Percentiles rank a stretch among this genome's conserved stretches.
Evolutionary conservation across 192 early-diverging fungal species (phyloP).

Genomic region (Backusella morwellensis): DNA sequence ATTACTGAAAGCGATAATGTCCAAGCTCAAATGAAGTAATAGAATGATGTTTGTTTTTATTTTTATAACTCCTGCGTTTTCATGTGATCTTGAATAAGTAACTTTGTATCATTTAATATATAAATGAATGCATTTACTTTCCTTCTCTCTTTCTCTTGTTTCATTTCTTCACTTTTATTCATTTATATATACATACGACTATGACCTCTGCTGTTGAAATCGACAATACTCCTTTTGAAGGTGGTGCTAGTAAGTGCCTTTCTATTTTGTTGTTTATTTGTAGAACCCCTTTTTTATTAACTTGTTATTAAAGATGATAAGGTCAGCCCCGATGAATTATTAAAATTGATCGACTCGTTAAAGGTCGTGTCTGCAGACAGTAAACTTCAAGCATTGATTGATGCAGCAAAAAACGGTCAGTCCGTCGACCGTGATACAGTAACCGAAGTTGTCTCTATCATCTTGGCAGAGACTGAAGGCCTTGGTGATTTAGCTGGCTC

Average conservation of each 20-base stretch:
- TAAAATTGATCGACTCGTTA: neutral
- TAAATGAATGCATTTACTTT: neutral
- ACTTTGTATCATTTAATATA: neutral
- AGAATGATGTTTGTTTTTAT: neutral
- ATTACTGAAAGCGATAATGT: neutral
- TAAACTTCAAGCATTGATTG: neutral
- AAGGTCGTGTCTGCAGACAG: neutral
- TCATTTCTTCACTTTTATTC: neutral
- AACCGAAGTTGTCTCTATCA: neutral
- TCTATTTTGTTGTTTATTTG: neutral
- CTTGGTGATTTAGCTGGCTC: constrained; percentile 4
- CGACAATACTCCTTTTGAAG: constrained; percentile 8
- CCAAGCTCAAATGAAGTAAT: neutral
- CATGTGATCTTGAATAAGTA: neutral
- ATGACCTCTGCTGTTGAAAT: constrained; percentile 1
- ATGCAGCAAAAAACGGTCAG: neutral
- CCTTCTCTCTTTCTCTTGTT: neutral
- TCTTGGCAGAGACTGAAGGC: neutral
- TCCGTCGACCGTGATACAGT: constrained; percentile 5
- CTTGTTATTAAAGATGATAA: neutral
- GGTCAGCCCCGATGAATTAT: neutral
- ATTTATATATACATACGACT: neutral
- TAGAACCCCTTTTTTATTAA: neutral
- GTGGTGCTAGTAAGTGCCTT: neutral
- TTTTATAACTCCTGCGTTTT: constrained; percentile 6